These are phyloP conservation scores for Fusarium continuum DNA, from an alignment of 2,329 filamentous ascomycete species.

Conservation along the genomic window DNA sequence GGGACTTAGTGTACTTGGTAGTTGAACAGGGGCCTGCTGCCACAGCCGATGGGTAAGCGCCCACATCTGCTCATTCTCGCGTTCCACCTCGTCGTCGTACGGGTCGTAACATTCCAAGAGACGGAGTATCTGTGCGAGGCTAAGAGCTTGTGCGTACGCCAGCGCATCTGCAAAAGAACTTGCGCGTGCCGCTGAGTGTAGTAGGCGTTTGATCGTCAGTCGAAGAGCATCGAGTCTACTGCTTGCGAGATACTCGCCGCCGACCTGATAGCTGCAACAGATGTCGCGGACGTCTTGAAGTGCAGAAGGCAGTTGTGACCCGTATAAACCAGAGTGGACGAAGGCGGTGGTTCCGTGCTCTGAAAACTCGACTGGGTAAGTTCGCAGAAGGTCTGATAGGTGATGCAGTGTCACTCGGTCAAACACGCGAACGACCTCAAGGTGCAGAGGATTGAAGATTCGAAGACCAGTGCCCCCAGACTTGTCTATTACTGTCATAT, in stretches of 20 bases:
- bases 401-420: neutral
- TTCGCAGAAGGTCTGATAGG: neutral
- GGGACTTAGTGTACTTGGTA: neutral
- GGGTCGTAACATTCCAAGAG: neutral
- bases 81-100: neutral
- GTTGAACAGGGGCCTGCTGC: neutral
- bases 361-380: neutral
- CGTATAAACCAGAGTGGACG: neutral
- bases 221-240: neutral
- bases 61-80: constrained; percentile 6
- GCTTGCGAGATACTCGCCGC: neutral
- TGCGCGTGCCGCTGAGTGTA: neutral
- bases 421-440: neutral
- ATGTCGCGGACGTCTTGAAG: neutral
- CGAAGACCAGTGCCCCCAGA: fast-evolving
- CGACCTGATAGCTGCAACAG: neutral
- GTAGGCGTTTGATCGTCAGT: neutral
- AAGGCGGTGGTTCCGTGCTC: neutral
- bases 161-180: neutral
- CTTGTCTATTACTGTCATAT: fast-evolving
- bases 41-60: neutral
- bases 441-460: neutral
- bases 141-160: constrained; percentile 2
- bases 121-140: neutral
- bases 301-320: fast-evolving